Evolutionary conservation across 1,139 yeast genomes (phyloP), one percentile per base, ranked within the genome.

Genomic region (Sugiyamaella novakii): DNA sequence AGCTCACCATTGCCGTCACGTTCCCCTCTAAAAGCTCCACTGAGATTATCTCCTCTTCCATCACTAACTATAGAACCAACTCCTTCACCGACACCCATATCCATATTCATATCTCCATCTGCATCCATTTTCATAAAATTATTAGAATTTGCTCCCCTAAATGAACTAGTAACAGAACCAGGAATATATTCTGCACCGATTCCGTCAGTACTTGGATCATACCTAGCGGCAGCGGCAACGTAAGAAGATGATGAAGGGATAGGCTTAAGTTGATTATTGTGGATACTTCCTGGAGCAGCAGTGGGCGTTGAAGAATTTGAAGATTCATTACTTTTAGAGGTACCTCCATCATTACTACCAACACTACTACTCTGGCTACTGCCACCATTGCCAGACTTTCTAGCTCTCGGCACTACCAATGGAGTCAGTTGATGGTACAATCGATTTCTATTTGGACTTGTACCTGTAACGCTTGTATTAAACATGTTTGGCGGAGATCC

Each of bases 111-210:
- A n/a, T n/a, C n/a, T n/a, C n/a, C n/a, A n/a, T n/a, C n/a, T n/a
- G n/a, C n/a, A n/a, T n/a, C n/a, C n/a, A n/a, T n/a, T 22, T 35
- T 35, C 39, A 35, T 21, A 15, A 19, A 21, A 21, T 41, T 25
- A 12, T 15, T 30, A 2, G 46, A 22, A 6, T 21, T 19, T 3
- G 36, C 31, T 28, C 34, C 34, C 3, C 38, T n/a, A 14, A 38
- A 38, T 21, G 34, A 8, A 8, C 41, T 39, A 2, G 37, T 36
- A 2, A 45, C 41, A 10, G 46, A 35, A 14, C 47, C 48, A 3
- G 54, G 54, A 11, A 51, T 35, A 21, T 48, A 49, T 28, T 51
- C 54, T 5, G 54, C 54, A 11, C 54, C 54, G 27, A 51, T 48
- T 10, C 47, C 54, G 21, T 41, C 46, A 7, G 28, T 41, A 8